Evolutionary conservation across 2,329 filamentous ascomycete species (phyloP).

Genomic region (Rosellinia necatrix): DNA sequence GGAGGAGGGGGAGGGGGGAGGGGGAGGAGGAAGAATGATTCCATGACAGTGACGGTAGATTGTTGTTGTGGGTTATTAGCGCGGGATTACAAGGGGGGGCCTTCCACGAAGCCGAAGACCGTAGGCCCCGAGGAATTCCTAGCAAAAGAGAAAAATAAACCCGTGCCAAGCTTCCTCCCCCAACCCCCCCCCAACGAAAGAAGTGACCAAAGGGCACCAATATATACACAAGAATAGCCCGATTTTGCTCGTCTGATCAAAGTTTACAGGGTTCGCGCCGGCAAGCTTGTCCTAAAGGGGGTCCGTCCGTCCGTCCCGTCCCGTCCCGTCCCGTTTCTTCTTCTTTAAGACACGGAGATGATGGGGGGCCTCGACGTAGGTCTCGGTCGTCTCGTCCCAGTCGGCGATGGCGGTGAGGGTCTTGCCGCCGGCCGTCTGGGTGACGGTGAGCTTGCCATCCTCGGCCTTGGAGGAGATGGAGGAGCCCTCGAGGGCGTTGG

Average conservation of each 20-base stretch:
- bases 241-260: conserved; percentile 7
- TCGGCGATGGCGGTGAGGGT: background rate
- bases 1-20: background rate
- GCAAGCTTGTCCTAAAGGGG: too few species aligned
- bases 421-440: conserved; percentile 7
- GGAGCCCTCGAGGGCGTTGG: conserved; percentile 8
- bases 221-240: conserved; percentile 20
- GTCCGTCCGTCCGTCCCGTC: too few species aligned
- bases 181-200: background rate
- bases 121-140: too few species aligned
- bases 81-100: too few species aligned
- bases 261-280: conserved; percentile 5
- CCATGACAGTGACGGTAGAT: conserved; percentile 2
- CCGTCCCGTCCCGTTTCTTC: background rate
- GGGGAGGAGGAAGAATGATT: background rate
- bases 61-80: too few species aligned
- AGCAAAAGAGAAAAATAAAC: background rate
- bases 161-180: background rate
- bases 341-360: background rate
- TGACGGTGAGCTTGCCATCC: conserved; percentile 8
- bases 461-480: background rate
- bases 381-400: conserved; percentile 17
- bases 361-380: conserved; percentile 9
- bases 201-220: conserved; percentile 14
- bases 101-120: too few species aligned